These are phyloP conservation scores for Fusarium robinianum DNA, from an alignment of 2,329 filamentous ascomycete genomes.

Conservation along the genomic window DNA sequence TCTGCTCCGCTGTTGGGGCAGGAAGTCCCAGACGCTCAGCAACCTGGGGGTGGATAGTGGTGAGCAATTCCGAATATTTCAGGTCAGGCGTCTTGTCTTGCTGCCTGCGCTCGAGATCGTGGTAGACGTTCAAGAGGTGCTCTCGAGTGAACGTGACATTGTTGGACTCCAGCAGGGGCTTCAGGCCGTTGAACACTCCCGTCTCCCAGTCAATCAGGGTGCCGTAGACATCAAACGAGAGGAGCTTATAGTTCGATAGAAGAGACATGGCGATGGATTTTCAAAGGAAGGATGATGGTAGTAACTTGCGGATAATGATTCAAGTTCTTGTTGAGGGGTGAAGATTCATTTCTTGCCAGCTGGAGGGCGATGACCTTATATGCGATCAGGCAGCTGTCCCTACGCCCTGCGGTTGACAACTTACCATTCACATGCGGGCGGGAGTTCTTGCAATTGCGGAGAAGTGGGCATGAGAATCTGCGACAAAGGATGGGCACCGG, in stretches of 20 bases:
- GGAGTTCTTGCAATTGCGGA: too few species aligned
- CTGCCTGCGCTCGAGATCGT: slow-evolving; percentile 53
- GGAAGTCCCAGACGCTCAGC: slow-evolving; percentile 49
- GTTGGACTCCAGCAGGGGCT: slow-evolving; percentile 49
- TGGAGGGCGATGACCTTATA: too few species aligned
- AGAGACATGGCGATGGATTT: slow-evolving; percentile 17
- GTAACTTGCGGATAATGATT: too few species aligned
- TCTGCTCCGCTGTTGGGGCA: slow-evolving; percentile 44
- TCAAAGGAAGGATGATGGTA: background rate
- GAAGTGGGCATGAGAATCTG: too few species aligned
- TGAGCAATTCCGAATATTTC: slow-evolving; percentile 64
- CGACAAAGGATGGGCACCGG: too few species aligned
- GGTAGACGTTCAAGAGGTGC: slow-evolving; percentile 47
- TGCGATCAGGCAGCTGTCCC: too few species aligned
- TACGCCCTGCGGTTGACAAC: too few species aligned
- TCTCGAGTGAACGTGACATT: slow-evolving; percentile 39
- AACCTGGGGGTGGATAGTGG: slow-evolving; percentile 51
- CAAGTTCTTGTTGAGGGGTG: too few species aligned
- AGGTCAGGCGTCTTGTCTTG: slow-evolving; percentile 60
- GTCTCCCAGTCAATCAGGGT: slow-evolving; percentile 80
- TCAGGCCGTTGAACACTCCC: slow-evolving; percentile 62
- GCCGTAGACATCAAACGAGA: slow-evolving; percentile 81
- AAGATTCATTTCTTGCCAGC: too few species aligned
- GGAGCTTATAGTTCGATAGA: slow-evolving; percentile 42
- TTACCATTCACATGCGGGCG: too few species aligned